phyloP scores from a whole-genome alignment of 768 basidiomycete genomes.

The Tricholoma hemisulphureum region DNA sequence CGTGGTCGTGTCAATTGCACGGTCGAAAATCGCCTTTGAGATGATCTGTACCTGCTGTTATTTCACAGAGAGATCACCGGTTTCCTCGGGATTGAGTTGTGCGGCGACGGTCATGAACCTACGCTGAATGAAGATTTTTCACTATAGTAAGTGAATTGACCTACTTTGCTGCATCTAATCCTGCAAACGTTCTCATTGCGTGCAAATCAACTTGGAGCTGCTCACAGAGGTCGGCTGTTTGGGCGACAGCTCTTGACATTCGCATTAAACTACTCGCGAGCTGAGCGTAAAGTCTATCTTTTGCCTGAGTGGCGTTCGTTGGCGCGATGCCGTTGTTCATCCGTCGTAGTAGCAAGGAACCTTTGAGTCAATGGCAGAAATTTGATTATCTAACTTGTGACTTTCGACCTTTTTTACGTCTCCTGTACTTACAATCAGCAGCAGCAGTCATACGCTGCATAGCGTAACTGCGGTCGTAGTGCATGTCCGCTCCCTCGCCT shows the following conservation, averaged over 20 bases:
- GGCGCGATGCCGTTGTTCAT: slow-evolving; percentile 25
- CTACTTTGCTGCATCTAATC: slow-evolving; percentile 79
- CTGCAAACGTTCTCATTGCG: slow-evolving; percentile 77
- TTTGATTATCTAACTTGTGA: too few species aligned
- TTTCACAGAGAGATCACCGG: slow-evolving; percentile 11
- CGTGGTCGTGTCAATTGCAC: too few species aligned
- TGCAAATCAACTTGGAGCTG: slow-evolving; percentile 72
- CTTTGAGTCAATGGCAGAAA: too few species aligned
- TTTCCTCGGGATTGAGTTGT: slow-evolving; percentile 34
- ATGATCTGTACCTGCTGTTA: neutral
- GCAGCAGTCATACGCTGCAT: too few species aligned
- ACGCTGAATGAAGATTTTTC: neutral
- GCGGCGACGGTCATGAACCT: slow-evolving; percentile 46
- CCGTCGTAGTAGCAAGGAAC: neutral
- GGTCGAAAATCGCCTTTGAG: too few species aligned
- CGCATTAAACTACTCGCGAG: slow-evolving; percentile 66
- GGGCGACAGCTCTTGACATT: slow-evolving; percentile 64
- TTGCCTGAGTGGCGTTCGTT: slow-evolving; percentile 70
- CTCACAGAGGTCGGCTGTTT: slow-evolving; percentile 76
- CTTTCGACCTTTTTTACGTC: too few species aligned
- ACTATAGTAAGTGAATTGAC: slow-evolving; percentile 22
- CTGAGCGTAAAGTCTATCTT: slow-evolving; percentile 79
- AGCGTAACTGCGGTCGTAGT: too few species aligned
- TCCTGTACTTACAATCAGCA: too few species aligned
- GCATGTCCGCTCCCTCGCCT: too few species aligned